A percentile compares a stretch with the other conserved stretches of the same genome.
These are phyloP conservation scores for Crataegus laevigata DNA, from an alignment of 306 rosid species.

Conservation along the genomic window DNA sequence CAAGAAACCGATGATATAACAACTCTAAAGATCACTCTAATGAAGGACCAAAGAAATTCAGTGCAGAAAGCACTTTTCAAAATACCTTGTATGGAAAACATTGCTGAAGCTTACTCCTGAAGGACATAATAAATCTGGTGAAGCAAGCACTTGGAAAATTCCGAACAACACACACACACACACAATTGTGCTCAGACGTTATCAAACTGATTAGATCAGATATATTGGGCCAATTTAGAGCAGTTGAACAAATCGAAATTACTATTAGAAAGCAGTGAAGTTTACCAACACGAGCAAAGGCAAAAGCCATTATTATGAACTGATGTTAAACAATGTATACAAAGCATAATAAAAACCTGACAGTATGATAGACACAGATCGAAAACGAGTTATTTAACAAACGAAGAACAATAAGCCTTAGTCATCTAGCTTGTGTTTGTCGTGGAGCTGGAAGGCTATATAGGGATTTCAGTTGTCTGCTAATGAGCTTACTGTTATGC, in stretches of 20 bases:
- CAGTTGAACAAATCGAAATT: background rate
- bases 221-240: background rate
- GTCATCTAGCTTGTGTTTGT: conserved; percentile 12
- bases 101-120: background rate
- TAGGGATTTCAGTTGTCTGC: conserved; percentile 73
- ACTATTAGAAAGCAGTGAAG: no score
- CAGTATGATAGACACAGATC: background rate
- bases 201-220: no score
- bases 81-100: background rate
- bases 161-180: no score
- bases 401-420: background rate
- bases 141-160: background rate
- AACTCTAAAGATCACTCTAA: background rate
- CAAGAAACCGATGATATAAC: background rate
- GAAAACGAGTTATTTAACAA: conserved; percentile 13
- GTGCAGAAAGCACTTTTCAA: background rate
- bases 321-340: background rate
- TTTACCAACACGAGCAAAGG: background rate
- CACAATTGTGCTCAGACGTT: no score
- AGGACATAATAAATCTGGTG: background rate
- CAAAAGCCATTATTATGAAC: background rate
- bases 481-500: conserved; percentile 74
- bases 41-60: background rate
- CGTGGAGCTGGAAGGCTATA: conserved; percentile 44
- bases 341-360: background rate